These are phyloP conservation scores for Alliaria petiolata DNA, from an alignment of 345 rosid species.

Conservation along the genomic window DNA sequence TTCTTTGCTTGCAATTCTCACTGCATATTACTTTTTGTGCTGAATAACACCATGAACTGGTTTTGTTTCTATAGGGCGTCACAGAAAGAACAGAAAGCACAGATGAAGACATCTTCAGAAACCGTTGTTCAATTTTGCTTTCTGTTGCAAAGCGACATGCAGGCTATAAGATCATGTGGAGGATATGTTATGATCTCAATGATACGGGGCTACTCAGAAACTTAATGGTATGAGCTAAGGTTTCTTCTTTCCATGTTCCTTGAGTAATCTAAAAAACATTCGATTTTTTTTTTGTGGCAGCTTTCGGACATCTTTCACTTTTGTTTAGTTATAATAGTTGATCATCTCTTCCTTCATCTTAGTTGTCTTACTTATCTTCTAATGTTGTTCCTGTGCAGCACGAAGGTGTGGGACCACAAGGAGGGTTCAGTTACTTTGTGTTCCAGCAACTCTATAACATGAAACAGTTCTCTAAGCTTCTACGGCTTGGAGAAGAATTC, in stretches of 20 bases:
- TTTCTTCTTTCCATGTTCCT: constrained; percentile 2
- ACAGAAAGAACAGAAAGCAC: constrained; percentile 39
- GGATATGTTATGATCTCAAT: constrained; percentile 76
- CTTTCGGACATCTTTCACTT: background rate
- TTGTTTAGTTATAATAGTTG: background rate
- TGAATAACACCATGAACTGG: constrained; percentile 1
- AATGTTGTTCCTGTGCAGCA: constrained; percentile 42
- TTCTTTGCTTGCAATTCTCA: background rate
- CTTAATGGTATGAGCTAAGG: constrained; percentile 63
- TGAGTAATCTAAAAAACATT: background rate
- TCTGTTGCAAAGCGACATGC: constrained; percentile 73
- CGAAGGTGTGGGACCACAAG: constrained; percentile 83
- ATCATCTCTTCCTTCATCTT: background rate
- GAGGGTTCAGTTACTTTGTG: constrained; percentile 92
- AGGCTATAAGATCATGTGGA: constrained; percentile 78
- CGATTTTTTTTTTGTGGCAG: background rate
- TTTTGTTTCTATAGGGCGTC: constrained; percentile 45
- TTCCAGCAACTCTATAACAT: constrained; percentile 62
- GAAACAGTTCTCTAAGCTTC: constrained; percentile 72
- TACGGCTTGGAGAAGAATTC: constrained; percentile 95
- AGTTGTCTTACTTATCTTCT: background rate
- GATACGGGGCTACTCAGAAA: constrained; percentile 68
- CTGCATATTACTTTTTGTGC: constrained; percentile 6
- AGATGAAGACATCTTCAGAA: constrained; percentile 49
- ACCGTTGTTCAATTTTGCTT: constrained; percentile 64